Percentiles rank a stretch among this genome's conserved stretches.
phyloP scores from a whole-genome alignment of 257 asterid species.

The Ophiorrhiza pumila region DNA sequence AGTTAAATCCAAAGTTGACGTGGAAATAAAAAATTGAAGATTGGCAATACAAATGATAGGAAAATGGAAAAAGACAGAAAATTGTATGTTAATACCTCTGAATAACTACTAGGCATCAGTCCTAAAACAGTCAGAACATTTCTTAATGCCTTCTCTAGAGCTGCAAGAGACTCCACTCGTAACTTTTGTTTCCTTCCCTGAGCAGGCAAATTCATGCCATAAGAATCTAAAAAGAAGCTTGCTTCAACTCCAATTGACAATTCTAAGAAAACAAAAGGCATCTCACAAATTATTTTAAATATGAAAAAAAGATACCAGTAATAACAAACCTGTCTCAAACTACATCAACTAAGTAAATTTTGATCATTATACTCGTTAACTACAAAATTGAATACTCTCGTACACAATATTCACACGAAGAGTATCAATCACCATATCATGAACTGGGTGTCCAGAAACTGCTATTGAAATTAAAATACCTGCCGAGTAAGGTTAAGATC shows the following conservation, averaged over 20 bases:
- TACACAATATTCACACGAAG: no score
- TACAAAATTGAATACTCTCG: no score
- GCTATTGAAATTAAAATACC: slow-evolving; percentile 37
- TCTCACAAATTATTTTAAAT: not conserved
- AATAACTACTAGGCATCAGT: slow-evolving; percentile 68
- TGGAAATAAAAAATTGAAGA: not conserved
- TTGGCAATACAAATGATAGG: not conserved
- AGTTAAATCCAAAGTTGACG: not conserved
- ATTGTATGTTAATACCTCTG: slow-evolving; percentile 42
- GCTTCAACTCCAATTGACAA: not conserved
- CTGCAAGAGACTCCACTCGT: slow-evolving; percentile 70
- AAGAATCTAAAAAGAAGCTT: not conserved
- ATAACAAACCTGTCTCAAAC: not conserved
- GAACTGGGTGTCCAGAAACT: not conserved
- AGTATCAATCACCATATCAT: not conserved
- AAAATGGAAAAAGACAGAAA: slow-evolving; percentile 7
- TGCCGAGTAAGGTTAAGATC: slow-evolving; percentile 87
- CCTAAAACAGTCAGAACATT: slow-evolving; percentile 62
- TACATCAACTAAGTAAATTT: not conserved
- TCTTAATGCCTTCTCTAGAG: slow-evolving; percentile 56
- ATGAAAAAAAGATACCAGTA: not conserved
- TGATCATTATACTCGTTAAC: no score
- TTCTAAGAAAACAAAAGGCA: not conserved
- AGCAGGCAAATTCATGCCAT: slow-evolving; percentile 21
- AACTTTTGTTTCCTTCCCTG: slow-evolving; percentile 91